phyloP scores from a whole-genome alignment of 192 early-diverging fungal genomes.

The Diversispora eburnea region DNA sequence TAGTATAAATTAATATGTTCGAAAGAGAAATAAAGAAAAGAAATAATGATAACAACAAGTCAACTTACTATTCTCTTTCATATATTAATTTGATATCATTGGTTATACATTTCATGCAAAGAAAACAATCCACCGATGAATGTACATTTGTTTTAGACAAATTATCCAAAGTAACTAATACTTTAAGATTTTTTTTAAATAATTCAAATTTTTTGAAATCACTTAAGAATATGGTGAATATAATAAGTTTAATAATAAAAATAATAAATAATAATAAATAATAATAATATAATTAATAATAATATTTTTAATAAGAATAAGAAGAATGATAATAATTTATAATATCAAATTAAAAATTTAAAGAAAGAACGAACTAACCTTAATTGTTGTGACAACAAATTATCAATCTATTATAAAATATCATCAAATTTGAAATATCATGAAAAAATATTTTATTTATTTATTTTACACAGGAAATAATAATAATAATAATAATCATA shows the following conservation, averaged over 20 bases:
- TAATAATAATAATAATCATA: not conserved
- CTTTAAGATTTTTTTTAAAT: slow-evolving; percentile 22
- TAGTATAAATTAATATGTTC: not conserved
- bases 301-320: too few species aligned
- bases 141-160: slow-evolving; percentile 1
- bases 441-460: too few species aligned
- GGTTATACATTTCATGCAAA: slow-evolving; percentile 7
- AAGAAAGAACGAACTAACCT: slow-evolving; percentile 2
- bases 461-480: not conserved
- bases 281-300: not conserved
- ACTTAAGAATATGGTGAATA: not conserved
- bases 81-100: slow-evolving; percentile 19
- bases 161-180: not conserved
- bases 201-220: slow-evolving; percentile 9
- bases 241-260: not conserved
- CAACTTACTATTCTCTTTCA: slow-evolving; percentile 22
- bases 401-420: slow-evolving; percentile 6
- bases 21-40: not conserved
- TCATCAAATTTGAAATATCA: too few species aligned
- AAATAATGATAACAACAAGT: not conserved
- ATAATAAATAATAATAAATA: not conserved
- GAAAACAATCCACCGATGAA: slow-evolving; percentile 7
- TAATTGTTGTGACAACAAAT: slow-evolving; percentile 23
- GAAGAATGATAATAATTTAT: too few species aligned
- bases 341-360: not conserved